Conservation (phyloP, 176 grass and related monocot genomes). For the Carex littledalei region DNA sequence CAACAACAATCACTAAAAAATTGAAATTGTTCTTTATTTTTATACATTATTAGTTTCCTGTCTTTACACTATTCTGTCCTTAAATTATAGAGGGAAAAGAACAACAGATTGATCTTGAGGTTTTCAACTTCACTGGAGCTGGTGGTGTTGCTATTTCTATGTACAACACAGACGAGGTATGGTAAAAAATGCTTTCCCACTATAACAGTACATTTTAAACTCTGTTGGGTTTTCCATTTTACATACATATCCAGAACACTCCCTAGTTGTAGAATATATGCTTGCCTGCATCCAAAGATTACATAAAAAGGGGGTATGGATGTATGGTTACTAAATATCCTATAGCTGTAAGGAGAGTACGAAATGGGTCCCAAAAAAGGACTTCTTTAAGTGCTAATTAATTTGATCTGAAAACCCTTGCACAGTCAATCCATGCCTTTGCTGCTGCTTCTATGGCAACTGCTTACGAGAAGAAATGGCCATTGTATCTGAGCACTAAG, state of each 20-base stretch:
- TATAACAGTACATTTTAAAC: background rate
- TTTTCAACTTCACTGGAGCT: conserved; percentile 92
- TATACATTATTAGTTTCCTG: conserved; percentile 8
- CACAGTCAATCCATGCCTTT: conserved; percentile 80
- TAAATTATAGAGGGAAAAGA: conserved; percentile 69
- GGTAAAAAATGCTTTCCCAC: background rate
- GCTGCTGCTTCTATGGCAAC: conserved; percentile 85
- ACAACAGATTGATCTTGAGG: conserved; percentile 68
- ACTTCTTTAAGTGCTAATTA: background rate
- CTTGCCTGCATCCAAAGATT: background rate
- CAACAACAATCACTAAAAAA: background rate
- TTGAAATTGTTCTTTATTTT: background rate
- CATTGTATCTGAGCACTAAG: conserved; percentile 94
- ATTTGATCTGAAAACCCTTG: conserved; percentile 21
- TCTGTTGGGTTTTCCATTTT: background rate
- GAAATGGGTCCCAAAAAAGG: background rate
- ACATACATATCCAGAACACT: background rate
- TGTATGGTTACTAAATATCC: background rate
- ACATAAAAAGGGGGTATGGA: background rate
- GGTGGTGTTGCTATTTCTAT: conserved; percentile 92
- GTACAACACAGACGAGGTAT: conserved; percentile 97
- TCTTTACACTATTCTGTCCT: conserved; percentile 8
- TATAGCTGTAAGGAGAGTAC: background rate
- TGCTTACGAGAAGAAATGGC: conserved; percentile 94
- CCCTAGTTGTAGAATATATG: background rate